Evolutionary conservation across 2,329 filamentous ascomycete genomes (phyloP).

Genomic region (Calonectria multiphialidica): DNA sequence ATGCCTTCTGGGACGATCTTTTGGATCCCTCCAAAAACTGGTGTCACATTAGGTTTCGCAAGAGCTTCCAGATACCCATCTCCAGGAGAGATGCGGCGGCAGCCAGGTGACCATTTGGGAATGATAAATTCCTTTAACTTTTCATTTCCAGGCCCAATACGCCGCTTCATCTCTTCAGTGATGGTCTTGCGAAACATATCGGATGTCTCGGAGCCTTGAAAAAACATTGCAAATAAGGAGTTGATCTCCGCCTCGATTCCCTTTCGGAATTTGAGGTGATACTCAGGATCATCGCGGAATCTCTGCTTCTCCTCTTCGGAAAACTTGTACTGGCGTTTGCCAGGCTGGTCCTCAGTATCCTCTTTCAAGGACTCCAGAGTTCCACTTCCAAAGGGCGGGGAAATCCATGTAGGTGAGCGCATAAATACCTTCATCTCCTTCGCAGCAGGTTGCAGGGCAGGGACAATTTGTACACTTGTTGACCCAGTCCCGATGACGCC

Average conservation of each 20-base stretch:
- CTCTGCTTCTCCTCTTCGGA: conserved; percentile 52
- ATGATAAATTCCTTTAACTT: conserved; percentile 55
- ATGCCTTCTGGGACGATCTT: conserved; percentile 49
- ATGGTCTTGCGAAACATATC: conserved; percentile 54
- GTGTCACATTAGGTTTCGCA: conserved; percentile 57
- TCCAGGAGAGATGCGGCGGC: conserved; percentile 55
- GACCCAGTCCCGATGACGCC: conserved; percentile 67
- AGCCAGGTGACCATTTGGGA: conserved; percentile 58
- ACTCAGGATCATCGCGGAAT: conserved; percentile 55
- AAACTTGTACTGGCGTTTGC: conserved; percentile 55
- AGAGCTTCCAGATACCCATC: conserved; percentile 58
- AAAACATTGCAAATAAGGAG: conserved; percentile 55
- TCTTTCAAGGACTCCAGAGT: conserved; percentile 46
- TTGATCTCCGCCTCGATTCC: conserved; percentile 58
- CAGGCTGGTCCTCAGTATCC: conserved; percentile 44
- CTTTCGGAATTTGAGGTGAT: conserved; percentile 56
- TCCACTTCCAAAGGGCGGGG: conserved; percentile 34
- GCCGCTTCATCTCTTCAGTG: conserved; percentile 56
- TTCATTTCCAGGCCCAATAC: conserved; percentile 55
- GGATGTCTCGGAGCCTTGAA: conserved; percentile 54
- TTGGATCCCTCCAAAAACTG: conserved; percentile 53
- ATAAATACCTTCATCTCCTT: conserved; percentile 45
- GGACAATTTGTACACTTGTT: conserved; percentile 64
- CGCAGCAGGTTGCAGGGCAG: conserved; percentile 53
- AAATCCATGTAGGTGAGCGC: conserved; percentile 47